Evolutionary conservation across 306 rosid species (phyloP).

Genomic region (Lathyrus oleraceus): DNA sequence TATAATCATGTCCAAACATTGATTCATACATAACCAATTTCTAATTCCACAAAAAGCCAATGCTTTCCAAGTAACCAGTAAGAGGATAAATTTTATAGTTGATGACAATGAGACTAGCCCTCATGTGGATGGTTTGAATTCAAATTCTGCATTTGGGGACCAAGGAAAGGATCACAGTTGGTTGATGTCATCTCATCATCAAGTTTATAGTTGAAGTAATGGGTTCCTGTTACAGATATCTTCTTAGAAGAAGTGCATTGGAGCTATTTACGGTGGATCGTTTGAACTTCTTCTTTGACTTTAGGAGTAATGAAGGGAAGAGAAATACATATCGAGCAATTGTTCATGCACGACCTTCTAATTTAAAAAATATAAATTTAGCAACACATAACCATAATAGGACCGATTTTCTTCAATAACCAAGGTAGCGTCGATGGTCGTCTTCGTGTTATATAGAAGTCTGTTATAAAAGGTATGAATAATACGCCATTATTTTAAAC

Average conservation of each 20-base stretch:
- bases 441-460: too few relatives aligned
- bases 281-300: slow-evolving; percentile 94
- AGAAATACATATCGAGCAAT: slow-evolving; percentile 93
- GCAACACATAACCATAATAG: too few relatives aligned
- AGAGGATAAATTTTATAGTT: slow-evolving; percentile 87
- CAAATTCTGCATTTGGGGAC: slow-evolving; percentile 42
- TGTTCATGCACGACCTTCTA: slow-evolving; percentile 86
- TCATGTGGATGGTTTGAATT: slow-evolving; percentile 45
- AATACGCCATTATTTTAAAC: too few relatives aligned
- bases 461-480: too few relatives aligned
- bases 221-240: slow-evolving; percentile 62
- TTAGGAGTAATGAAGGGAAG: slow-evolving; percentile 82
- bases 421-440: too few relatives aligned
- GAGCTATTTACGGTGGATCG: slow-evolving; percentile 95
- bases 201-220: slow-evolving; percentile 71
- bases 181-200: slow-evolving; percentile 86
- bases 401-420: too few relatives aligned
- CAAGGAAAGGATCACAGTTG: slow-evolving; percentile 84
- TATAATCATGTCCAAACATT: too few relatives aligned
- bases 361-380: slow-evolving; percentile 82
- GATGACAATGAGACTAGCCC: slow-evolving; percentile 57
- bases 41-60: too few relatives aligned
- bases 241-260: slow-evolving; percentile 93
- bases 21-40: too few relatives aligned
- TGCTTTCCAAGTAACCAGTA: slow-evolving; percentile 83